Percentiles rank a stretch among this genome's conserved stretches.
Conservation (phyloP, 2,329 filamentous ascomycete genomes). For the Ceratocystis variospora region DNA sequence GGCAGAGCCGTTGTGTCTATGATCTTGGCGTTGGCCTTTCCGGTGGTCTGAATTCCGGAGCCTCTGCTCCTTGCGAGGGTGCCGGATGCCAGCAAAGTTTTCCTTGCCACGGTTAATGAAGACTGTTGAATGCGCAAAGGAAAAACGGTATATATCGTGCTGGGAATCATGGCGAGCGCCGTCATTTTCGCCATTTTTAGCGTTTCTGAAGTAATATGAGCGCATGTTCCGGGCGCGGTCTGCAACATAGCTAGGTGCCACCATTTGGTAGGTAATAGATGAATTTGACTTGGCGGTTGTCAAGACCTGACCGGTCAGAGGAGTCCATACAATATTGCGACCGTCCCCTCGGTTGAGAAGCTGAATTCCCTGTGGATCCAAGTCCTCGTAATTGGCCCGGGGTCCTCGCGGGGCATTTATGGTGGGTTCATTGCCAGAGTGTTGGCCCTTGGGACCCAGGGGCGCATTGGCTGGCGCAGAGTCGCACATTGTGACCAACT, state of each 20-base stretch:
- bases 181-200: constrained; percentile 27
- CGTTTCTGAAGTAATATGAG: constrained; percentile 32
- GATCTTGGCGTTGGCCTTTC: background rate
- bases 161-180: constrained; percentile 24
- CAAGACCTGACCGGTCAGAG: constrained; percentile 13
- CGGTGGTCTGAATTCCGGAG: constrained; percentile 21
- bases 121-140: constrained; percentile 51
- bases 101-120: constrained; percentile 63
- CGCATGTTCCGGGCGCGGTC: constrained; percentile 48
- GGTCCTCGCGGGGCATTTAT: constrained; percentile 26
- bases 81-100: constrained; percentile 50
- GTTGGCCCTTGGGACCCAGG: constrained; percentile 3
- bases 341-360: background rate
- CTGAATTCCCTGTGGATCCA: background rate
- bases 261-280: constrained; percentile 39
- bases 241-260: constrained; percentile 48
- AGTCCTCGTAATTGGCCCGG: constrained; percentile 23
- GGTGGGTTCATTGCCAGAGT: constrained; percentile 2
- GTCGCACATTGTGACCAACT: constrained; percentile 29
- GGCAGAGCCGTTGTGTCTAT: background rate
- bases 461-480: constrained; percentile 12
- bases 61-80: constrained; percentile 31
- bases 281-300: constrained; percentile 31
- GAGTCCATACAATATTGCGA: constrained; percentile 14
- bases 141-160: constrained; percentile 48